These are phyloP conservation scores for Colletotrichum incanum DNA, from an alignment of 2,329 filamentous ascomycete genomes.

Conservation along the genomic window DNA sequence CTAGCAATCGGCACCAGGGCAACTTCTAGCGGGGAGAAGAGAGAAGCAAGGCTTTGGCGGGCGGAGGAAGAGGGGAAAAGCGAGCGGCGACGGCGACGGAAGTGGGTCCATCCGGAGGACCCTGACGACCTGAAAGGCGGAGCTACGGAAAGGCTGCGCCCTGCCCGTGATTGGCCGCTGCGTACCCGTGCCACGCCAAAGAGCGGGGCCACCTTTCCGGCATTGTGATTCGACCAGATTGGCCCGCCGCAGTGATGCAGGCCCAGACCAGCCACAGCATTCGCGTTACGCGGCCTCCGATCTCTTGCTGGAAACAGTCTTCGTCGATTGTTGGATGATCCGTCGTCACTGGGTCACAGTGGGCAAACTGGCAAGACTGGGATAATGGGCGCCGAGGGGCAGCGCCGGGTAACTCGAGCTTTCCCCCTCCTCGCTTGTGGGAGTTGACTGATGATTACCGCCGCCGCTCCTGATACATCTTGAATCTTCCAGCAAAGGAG, in stretches of 20 bases:
- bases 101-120: slow-evolving; percentile 11
- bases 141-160: slow-evolving; percentile 6
- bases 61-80: neutral
- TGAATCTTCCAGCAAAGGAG: slow-evolving; percentile 7
- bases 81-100: slow-evolving; percentile 1
- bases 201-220: neutral
- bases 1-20: slow-evolving; percentile 17
- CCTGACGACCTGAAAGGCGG: slow-evolving; percentile 28
- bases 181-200: neutral
- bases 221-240: slow-evolving; percentile 7
- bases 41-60: neutral
- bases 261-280: slow-evolving; percentile 26
- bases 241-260: slow-evolving; percentile 12
- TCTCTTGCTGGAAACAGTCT: neutral
- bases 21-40: neutral
- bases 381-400: neutral
- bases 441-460: neutral
- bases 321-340: neutral
- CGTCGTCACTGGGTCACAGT: neutral
- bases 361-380: too few species aligned
- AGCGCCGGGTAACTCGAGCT: neutral
- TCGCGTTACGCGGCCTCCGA: slow-evolving; percentile 39
- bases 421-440: neutral
- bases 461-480: slow-evolving; percentile 7
- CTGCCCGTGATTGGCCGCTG: slow-evolving; percentile 12